Conservation (phyloP, 176 grass and related monocot genomes). For the Aegilops tauschii region DNA sequence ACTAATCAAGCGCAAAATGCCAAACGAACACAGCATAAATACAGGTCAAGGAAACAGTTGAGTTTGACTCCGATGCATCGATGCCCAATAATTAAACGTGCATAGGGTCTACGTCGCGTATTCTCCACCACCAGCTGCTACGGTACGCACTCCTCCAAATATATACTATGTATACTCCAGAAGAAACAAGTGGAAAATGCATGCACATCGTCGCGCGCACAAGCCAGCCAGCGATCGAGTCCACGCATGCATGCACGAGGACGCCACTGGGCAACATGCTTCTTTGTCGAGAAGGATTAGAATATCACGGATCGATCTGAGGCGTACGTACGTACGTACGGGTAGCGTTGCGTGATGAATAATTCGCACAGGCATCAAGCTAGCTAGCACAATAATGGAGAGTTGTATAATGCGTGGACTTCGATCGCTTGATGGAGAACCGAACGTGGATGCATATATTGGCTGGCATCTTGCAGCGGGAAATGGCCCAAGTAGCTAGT, state of each 20-base stretch:
- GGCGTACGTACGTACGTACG: neutral
- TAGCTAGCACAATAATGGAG: slow-evolving; percentile 26
- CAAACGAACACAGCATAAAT: neutral
- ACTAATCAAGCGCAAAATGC: slow-evolving; percentile 8
- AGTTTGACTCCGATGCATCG: slow-evolving; percentile 28
- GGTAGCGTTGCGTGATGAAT: neutral
- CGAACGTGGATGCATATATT: slow-evolving; percentile 29
- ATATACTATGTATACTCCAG: neutral
- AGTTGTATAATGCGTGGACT: slow-evolving; percentile 27
- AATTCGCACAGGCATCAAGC: neutral
- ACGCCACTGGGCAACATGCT: neutral
- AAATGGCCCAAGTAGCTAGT: neutral
- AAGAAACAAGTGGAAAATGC: slow-evolving; percentile 20
- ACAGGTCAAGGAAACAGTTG: slow-evolving; percentile 33
- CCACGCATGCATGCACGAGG: slow-evolving; percentile 39
- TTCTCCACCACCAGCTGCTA: slow-evolving; percentile 20
- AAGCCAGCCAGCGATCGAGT: neutral
- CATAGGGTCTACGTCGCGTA: slow-evolving; percentile 6
- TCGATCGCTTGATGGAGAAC: slow-evolving; percentile 19
- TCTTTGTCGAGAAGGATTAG: neutral
- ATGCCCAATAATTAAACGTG: neutral
- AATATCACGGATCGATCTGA: neutral
- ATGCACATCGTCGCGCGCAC: neutral
- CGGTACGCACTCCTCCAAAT: neutral
- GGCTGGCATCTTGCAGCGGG: neutral